These are phyloP conservation scores for Lactarius trivialis DNA, from an alignment of 768 basidiomycete species.

Conservation along the genomic window DNA sequence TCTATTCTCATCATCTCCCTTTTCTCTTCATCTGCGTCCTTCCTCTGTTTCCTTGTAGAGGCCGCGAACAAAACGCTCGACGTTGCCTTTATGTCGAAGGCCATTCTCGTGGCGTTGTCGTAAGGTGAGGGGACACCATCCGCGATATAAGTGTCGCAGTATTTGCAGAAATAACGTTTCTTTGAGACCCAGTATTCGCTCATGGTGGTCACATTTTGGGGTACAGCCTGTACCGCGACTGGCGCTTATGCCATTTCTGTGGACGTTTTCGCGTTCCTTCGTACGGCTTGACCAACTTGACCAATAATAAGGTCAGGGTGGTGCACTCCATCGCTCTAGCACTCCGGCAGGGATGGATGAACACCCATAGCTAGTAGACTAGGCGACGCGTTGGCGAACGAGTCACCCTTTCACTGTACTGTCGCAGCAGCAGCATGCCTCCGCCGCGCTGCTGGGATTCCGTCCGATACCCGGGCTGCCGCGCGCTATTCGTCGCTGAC, in stretches of 20 bases:
- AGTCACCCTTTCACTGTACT: not conserved
- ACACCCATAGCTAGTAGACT: not conserved
- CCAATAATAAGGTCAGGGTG: no score
- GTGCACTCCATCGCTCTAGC: no score
- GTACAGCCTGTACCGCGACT: no score
- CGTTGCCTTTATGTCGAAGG: slow-evolving; percentile 88
- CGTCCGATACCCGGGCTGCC: no score
- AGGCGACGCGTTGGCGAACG: no score
- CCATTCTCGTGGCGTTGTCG: slow-evolving; percentile 89
- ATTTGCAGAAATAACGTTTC: slow-evolving; percentile 93
- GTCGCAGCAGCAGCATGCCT: no score
- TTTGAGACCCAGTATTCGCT: slow-evolving; percentile 91
- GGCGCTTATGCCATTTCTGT: no score
- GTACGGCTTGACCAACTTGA: no score
- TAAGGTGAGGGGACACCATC: slow-evolving; percentile 95
- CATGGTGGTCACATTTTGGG: slow-evolving; percentile 45
- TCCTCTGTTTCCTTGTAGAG: slow-evolving; percentile 91
- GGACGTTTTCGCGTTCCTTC: no score
- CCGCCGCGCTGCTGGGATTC: no score
- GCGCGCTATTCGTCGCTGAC: no score
- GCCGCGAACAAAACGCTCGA: slow-evolving; percentile 84
- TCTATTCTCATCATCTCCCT: slow-evolving; percentile 84
- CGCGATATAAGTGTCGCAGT: slow-evolving; percentile 94
- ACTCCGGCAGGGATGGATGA: no score
- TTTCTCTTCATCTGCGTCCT: slow-evolving; percentile 78